Evolutionary conservation across 306 rosid species (phyloP), one percentile per base, ranked within the genome.

Genomic region (Castanea sativa): DNA sequence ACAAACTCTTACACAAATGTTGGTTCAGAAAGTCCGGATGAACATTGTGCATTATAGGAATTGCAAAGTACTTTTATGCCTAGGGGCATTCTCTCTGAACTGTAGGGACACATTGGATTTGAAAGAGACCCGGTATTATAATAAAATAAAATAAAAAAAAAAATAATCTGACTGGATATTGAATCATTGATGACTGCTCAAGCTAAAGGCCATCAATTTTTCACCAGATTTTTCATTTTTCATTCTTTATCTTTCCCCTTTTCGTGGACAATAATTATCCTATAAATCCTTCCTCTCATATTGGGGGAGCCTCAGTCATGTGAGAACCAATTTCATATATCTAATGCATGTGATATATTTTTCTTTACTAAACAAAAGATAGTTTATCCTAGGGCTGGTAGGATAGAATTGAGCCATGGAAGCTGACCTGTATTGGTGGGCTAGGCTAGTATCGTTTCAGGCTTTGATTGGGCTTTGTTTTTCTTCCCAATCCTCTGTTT

Each of bases 21-120:
- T 78, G 64, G 81, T 81, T 83, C 73, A 59, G 78, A 52, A 71
- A 56, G 76, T 67, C 59, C 51, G 33, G 76, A 74, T 35, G 69
- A 43, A 74, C 51, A n/a, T 14, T 33, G 32, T 74, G 43, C 20
- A 18, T 74, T 20, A 53, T 68, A 14, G 14, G 33, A 76, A 63
- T 55, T 79, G 78, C 77, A 18, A 74, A 73, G 59, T 68, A 27
- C 73, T 59, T 59, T 21, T 21, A 59, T 4, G 27, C 23, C 2
- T 61, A 5, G 33, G 65, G 69, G 69, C 33, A 23, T 61, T 61
- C 38, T 63, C 6, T 41, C 30, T 2, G 64, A 13, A 58, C 64
- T 27, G 12, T 21, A 58, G 25, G 27, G 12, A 41, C 45, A 41
- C 64, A 59, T 21, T 20, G 27, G 32, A 59, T 21, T 10, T 59